Conservation (phyloP, 371 early-diverging fungal genomes). For the Syncephalastrum sp. region DNA sequence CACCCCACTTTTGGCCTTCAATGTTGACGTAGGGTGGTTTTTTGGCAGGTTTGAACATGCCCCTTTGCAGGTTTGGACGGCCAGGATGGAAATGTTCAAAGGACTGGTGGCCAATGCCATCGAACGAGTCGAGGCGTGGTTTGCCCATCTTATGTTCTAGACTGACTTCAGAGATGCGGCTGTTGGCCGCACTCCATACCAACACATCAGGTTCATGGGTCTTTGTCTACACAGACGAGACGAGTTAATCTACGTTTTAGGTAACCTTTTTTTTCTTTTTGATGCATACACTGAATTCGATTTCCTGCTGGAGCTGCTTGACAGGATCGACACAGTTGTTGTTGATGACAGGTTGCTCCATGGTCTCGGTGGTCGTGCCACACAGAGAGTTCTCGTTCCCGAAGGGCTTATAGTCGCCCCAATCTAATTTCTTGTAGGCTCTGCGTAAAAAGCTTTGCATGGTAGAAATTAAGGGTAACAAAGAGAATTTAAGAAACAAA, state of each 20-base stretch:
- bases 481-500: neutral
- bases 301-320: neutral
- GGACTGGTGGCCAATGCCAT: constrained; percentile 1
- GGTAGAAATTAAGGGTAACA: too few species aligned
- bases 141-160: too few species aligned
- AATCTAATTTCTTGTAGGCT: too few species aligned
- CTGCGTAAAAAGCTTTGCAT: too few species aligned
- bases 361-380: constrained; percentile 21
- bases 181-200: constrained; percentile 23
- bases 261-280: neutral
- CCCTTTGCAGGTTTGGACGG: constrained; percentile 10
- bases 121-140: too few species aligned
- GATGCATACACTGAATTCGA: constrained; percentile 12
- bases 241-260: too few species aligned
- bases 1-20: neutral
- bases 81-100: constrained; percentile 14
- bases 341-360: constrained; percentile 8
- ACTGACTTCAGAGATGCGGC: constrained; percentile 12
- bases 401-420: constrained; percentile 22
- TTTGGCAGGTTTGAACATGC: constrained; percentile 22
- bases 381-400: constrained; percentile 22
- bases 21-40: constrained; percentile 12
- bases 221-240: neutral
- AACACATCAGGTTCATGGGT: constrained; percentile 5
- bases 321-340: constrained; percentile 13